Evolutionary conservation across 768 basidiomycete species (phyloP), one percentile per base, ranked within the genome.

Genomic region (Chalciporus piperatus): DNA sequence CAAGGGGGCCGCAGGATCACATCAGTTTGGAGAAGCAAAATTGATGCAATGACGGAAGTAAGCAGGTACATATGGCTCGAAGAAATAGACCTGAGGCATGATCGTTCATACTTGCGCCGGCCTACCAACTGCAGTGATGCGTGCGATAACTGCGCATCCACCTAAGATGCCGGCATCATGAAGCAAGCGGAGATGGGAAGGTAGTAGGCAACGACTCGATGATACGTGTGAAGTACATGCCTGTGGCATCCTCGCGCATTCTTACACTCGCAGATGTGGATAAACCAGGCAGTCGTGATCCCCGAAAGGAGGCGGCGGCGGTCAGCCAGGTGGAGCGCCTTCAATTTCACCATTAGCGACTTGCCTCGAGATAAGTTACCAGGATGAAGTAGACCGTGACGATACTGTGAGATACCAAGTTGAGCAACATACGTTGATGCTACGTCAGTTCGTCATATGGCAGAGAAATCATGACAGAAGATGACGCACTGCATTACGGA

Each of bases 161-260:
- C 64, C 14, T 47, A 61, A 10, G 41, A 30, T 44, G 32, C 44
- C 51, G 49, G 53, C 28, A 59, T 39, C 23, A 52, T 55, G 32
- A 50, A 50, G 33, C 41, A 41, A 19, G 28, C 45, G 28, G 27
- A 28, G 25, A 50, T 32, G 27, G 25, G n/a, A n/a, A 28, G 42
- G 13, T 22, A 22, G 4, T 41, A 33, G 6, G 6, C 33, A 14
- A 33, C 33, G 14, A 37, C 35, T 37, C 35, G 35, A 37, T 3
- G 13, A 32, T 32, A 14, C 35, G 35, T 37, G n/a, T 37, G 4
- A n/a, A 7, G n/a, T 16, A 40, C 41, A 6, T n/a, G 43, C 50
- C 39, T 39, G 54, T 43, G 43, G 47, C 49, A 22, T 53, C 61
- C 59, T 59, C 54, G 35, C 59, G 54, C 23, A 43, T 38, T 17